A percentile compares a stretch with the other conserved stretches of the same genome.
Evolutionary conservation across 495 filamentous ascomycete genomes (phyloP).

Genomic region (Neurospora sp.): DNA sequence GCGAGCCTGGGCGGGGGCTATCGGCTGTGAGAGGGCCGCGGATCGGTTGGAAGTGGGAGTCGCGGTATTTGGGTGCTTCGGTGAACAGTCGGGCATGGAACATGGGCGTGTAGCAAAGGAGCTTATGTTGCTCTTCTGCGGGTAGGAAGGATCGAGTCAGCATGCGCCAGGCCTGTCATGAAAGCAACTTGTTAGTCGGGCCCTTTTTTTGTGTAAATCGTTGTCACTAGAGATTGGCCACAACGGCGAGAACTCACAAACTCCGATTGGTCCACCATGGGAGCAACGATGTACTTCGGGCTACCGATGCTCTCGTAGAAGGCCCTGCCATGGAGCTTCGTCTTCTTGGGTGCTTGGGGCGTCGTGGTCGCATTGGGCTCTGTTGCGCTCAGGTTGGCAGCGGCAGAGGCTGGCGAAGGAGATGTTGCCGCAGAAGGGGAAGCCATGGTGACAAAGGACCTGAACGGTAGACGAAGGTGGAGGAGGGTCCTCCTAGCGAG

Average conservation of each 20-base stretch:
- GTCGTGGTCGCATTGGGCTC: background rate
- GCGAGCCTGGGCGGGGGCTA: background rate
- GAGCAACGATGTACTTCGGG: constrained; percentile 81
- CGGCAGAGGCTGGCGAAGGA: background rate
- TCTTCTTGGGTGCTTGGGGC: constrained; percentile 14
- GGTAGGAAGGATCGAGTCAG: constrained; percentile 84
- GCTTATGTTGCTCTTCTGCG: constrained; percentile 40
- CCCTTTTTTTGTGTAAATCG: background rate
- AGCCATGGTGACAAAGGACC: constrained; percentile 11
- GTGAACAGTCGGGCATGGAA: constrained; percentile 79
- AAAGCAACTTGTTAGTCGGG: background rate
- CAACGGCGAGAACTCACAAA: constrained; percentile 52
- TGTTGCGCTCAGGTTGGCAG: background rate
- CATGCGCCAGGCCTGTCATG: constrained; percentile 78
- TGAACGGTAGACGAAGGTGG: background rate
- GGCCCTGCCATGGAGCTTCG: constrained; percentile 69
- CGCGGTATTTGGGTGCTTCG: constrained; percentile 63
- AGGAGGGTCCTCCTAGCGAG: background rate
- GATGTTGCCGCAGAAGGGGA: background rate
- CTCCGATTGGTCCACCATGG: constrained; percentile 98
- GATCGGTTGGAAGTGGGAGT: constrained; percentile 64
- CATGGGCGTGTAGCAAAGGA: constrained; percentile 91
- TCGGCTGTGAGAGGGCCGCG: constrained; percentile 10
- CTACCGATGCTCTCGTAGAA: constrained; percentile 92
- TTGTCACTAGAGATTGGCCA: constrained; percentile 7